Evolutionary conservation across 2,329 filamentous ascomycete species (phyloP).

Genomic region (Colletotrichum higginsianum): DNA sequence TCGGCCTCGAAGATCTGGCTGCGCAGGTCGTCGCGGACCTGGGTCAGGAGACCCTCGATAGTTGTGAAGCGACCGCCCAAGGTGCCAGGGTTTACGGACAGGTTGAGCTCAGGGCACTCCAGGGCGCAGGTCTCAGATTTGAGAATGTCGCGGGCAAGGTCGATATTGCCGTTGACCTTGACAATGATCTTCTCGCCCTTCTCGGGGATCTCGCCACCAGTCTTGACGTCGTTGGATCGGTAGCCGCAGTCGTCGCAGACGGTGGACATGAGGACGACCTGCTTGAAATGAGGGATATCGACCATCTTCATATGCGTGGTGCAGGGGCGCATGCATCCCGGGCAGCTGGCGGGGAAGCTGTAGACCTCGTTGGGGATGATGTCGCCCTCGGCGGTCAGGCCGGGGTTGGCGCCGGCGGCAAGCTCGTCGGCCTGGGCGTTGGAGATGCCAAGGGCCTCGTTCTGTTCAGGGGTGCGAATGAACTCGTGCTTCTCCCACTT

Average conservation of each 20-base stretch:
- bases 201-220: slow-evolving; percentile 90
- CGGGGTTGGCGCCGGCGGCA: slow-evolving; percentile 63
- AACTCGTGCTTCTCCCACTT: slow-evolving; percentile 94
- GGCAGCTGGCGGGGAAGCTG: slow-evolving; percentile 91
- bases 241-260: slow-evolving; percentile 94
- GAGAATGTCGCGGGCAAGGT: slow-evolving; percentile 92
- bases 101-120: slow-evolving; percentile 87
- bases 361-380: slow-evolving; percentile 95
- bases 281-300: slow-evolving; percentile 97
- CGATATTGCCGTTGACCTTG: slow-evolving; percentile 73
- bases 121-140: slow-evolving; percentile 95
- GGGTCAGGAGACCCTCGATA: slow-evolving; percentile 91
- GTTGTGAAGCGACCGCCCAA: slow-evolving; percentile 97
- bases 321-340: slow-evolving; percentile 88
- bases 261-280: slow-evolving; percentile 96
- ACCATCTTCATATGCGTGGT: slow-evolving; percentile 99
- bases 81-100: slow-evolving; percentile 92
- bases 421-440: slow-evolving; percentile 71
- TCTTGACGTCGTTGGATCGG: slow-evolving; percentile 97
- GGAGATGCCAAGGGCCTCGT: slow-evolving; percentile 84
- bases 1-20: slow-evolving; percentile 87
- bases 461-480: slow-evolving; percentile 85
- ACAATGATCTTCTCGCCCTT: slow-evolving; percentile 89
- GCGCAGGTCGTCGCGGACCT: slow-evolving; percentile 91
- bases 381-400: slow-evolving; percentile 74